Percentiles rank a stretch among this genome's conserved stretches.
These are phyloP conservation scores for Serendipita sp. DNA, from an alignment of 768 basidiomycete genomes.

Conservation along the genomic window DNA sequence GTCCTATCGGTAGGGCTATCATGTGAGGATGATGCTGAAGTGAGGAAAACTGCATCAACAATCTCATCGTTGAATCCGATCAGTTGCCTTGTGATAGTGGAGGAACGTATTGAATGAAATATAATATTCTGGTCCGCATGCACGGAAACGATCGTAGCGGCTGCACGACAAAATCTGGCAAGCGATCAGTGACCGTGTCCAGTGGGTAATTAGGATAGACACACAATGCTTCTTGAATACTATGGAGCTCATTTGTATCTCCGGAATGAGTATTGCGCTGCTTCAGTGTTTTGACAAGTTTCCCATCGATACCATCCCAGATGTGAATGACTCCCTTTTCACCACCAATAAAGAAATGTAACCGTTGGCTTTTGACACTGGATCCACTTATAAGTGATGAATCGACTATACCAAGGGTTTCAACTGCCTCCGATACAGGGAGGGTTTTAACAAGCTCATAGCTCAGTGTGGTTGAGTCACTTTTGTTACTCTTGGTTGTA, in stretches of 20 bases:
- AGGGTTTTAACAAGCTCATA: constrained; percentile 64
- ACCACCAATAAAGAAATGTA: constrained; percentile 78
- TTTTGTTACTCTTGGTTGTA: constrained; percentile 26
- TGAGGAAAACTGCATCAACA: constrained; percentile 72
- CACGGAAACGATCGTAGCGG: constrained; percentile 55
- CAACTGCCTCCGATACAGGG: constrained; percentile 69
- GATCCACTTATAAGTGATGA: constrained; percentile 28
- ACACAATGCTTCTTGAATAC: constrained; percentile 70
- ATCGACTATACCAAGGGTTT: constrained; percentile 61
- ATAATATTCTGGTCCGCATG: constrained; percentile 97
- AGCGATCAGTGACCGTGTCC: constrained; percentile 12
- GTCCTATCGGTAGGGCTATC: constrained; percentile 10
- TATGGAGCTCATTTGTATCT: constrained; percentile 61
- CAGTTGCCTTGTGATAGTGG: constrained; percentile 54
- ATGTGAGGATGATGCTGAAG: constrained; percentile 20
- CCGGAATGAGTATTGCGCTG: constrained; percentile 28
- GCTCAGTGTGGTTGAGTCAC: constrained; percentile 24
- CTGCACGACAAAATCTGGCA: constrained; percentile 48
- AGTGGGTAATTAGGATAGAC: constrained; percentile 19
- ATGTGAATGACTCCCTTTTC: constrained; percentile 73
- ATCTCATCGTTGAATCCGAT: constrained; percentile 98
- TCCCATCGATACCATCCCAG: constrained; percentile 63
- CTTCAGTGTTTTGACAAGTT: constrained; percentile 42
- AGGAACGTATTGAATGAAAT: constrained; percentile 63
- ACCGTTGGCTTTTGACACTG: constrained; percentile 20